Percentiles rank a stretch among this genome's conserved stretches.
These are phyloP conservation scores for Juncus inflexus DNA, from an alignment of 176 grass and related monocot genomes.

Conservation along the genomic window DNA sequence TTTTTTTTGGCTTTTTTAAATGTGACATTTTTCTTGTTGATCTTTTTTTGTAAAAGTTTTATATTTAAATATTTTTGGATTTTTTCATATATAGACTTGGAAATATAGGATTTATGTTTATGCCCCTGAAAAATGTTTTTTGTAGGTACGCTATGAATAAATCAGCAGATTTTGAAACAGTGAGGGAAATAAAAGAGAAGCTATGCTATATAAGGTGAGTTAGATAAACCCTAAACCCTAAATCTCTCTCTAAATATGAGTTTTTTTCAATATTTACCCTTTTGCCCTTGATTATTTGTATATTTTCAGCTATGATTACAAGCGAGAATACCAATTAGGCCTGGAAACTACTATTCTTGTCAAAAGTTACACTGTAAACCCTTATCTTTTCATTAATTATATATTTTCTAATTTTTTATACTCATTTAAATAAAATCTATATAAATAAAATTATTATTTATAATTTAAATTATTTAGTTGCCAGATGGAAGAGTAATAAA, in stretches of 20 bases:
- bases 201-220: slow-evolving; percentile 83
- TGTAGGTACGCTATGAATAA: slow-evolving; percentile 94
- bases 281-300: slow-evolving; percentile 17
- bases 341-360: slow-evolving; percentile 98
- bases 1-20: too few relatives aligned
- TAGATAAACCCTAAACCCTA: background rate
- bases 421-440: background rate
- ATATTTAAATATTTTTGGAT: slow-evolving; percentile 7
- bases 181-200: slow-evolving; percentile 94
- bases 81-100: slow-evolving; percentile 21
- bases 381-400: background rate
- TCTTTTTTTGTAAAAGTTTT: too few relatives aligned
- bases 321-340: slow-evolving; percentile 89
- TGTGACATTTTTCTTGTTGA: too few relatives aligned
- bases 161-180: slow-evolving; percentile 95
- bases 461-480: slow-evolving; percentile 55
- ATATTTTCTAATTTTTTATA: too few relatives aligned
- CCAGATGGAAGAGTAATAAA: slow-evolving; percentile 99
- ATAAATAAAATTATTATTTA: background rate
- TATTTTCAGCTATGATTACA: slow-evolving; percentile 85
- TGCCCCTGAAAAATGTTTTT: slow-evolving; percentile 20
- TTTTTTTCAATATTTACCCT: slow-evolving; percentile 1
- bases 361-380: slow-evolving; percentile 92
- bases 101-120: slow-evolving; percentile 18
- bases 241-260: slow-evolving; percentile 3